phyloP scores from a whole-genome alignment of 2,329 filamentous ascomycete genomes.

The Chrysoporthe cubensis region DNA sequence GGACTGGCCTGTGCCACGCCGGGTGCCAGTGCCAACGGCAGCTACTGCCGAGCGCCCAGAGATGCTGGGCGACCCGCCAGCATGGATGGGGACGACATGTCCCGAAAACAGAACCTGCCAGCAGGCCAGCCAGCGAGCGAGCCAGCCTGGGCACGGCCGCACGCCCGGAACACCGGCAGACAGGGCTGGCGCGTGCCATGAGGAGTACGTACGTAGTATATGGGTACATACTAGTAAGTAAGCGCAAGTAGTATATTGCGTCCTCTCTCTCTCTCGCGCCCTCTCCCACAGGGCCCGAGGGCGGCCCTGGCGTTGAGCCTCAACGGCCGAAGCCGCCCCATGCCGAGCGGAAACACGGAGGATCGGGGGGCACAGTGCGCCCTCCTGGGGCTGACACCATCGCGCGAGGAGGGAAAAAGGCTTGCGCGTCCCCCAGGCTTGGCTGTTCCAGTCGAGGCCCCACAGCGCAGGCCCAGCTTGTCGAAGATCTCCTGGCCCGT shows the following conservation, averaged over 20 bases:
- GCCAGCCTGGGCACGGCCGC: no score
- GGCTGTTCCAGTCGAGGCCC: slow-evolving; percentile 7
- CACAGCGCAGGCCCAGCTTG: not conserved
- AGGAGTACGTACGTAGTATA: no score
- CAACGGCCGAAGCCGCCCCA: not conserved
- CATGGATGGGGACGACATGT: not conserved
- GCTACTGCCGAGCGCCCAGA: no score
- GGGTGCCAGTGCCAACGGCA: no score
- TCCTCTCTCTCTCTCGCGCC: no score
- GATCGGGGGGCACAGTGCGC: slow-evolving; percentile 2
- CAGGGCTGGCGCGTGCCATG: no score
- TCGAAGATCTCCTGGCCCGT: not conserved
- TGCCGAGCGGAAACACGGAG: not conserved
- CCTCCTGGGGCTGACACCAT: not conserved
- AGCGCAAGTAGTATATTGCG: no score
- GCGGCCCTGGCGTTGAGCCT: not conserved
- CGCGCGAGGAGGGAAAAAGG: not conserved
- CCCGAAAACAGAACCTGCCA: not conserved
- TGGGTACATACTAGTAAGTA: no score
- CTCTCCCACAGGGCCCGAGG: not conserved
- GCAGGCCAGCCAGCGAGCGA: no score
- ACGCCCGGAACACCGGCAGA: no score
- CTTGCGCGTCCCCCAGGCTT: slow-evolving; percentile 18
- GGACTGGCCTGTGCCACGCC: no score
- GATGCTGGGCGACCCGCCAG: not conserved